Evolutionary conservation across 768 basidiomycete species (phyloP), one percentile per base, ranked within the genome.

Genomic region (Erythrobasidium yunnanense): DNA sequence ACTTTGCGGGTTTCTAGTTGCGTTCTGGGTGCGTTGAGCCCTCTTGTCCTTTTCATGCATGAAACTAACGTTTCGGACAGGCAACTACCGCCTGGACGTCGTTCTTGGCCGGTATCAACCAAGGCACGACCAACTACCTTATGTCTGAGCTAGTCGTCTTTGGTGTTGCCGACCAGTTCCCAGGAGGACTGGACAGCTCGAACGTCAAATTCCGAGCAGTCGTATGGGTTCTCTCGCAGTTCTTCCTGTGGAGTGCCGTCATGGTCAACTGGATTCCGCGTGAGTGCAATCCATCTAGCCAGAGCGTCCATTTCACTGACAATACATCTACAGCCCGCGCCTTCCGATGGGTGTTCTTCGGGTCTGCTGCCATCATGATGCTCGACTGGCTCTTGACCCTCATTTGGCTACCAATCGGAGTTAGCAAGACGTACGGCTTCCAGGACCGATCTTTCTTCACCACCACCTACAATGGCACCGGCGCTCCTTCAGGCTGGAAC

Each of bases 361-460:
- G 87, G 69, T 84, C 87, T 0, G 78, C 89, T 46, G 80, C 73
- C 15, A 73, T 92, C 51, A 85, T 90, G 75, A 83, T 88, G 80
- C 76, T 90, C 54, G 90, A 93, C 78, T 90, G 91, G 76, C 79
- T 90, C 74, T 81, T 92, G 20, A 89, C 87, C 74, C 74, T 88
- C 54, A 87, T 90, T 70, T 93, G 90, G 90, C 81, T 95, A 38
- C 91, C 91, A 0, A 88, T 95, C 55, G 89, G 88, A 0, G 91
- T 90, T 2, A 85, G 85, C 4, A 85, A 80, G 70, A 90, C 90
- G 0, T 95, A 92, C 70, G 91, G 90, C 8, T 90, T 95, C 77
- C 83, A 89, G 50, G 81, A 83, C 15, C 86, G 87, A 0, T 82
- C 83, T 34, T 88, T 90, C 34, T 91, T 93, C 71, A 87, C 85